Conservation (phyloP, 1,139 yeast genomes). For the Candida sanyaensis region DNA sequence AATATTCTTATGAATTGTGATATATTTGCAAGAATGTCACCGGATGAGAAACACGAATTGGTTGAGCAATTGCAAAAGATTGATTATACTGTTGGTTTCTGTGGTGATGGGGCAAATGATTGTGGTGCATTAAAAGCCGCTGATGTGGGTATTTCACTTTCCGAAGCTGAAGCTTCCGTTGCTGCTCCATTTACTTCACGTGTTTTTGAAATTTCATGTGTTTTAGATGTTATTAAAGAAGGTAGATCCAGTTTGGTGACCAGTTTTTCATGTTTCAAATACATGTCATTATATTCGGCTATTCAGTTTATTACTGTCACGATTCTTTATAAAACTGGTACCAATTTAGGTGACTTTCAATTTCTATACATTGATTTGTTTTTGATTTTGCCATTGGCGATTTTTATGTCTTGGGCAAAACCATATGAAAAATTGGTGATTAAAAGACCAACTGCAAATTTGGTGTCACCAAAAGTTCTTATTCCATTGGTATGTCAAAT, state of each 20-base stretch:
- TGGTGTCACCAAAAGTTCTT: constrained; percentile 85
- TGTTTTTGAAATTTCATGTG: constrained; percentile 88
- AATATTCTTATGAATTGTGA: constrained; percentile 71
- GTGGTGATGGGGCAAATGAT: constrained; percentile 98
- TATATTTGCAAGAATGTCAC: constrained; percentile 96
- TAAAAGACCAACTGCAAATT: constrained; percentile 91
- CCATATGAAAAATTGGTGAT: constrained; percentile 63
- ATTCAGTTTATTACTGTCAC: constrained; percentile 90
- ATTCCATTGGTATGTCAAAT: constrained; percentile 81
- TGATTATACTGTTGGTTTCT: constrained; percentile 93
- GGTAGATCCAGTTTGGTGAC: constrained; percentile 96
- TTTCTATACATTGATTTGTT: constrained; percentile 90
- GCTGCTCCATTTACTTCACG: constrained; percentile 98
- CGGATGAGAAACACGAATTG: constrained; percentile 95
- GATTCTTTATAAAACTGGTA: constrained; percentile 81
- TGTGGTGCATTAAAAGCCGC: constrained; percentile 98
- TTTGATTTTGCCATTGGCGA: constrained; percentile 89
- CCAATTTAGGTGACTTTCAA: constrained; percentile 97
- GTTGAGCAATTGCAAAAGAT: constrained; percentile 82
- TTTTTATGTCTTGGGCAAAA: constrained; percentile 96
- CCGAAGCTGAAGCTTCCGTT: constrained; percentile 98
- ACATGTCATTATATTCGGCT: constrained; percentile 96
- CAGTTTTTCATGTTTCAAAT: constrained; percentile 94
- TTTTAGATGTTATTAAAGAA: constrained; percentile 84
- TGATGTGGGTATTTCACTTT: constrained; percentile 91